Evolutionary conservation across 2,329 filamentous ascomycete species (phyloP).

Genomic region (Curvularia lunata): DNA sequence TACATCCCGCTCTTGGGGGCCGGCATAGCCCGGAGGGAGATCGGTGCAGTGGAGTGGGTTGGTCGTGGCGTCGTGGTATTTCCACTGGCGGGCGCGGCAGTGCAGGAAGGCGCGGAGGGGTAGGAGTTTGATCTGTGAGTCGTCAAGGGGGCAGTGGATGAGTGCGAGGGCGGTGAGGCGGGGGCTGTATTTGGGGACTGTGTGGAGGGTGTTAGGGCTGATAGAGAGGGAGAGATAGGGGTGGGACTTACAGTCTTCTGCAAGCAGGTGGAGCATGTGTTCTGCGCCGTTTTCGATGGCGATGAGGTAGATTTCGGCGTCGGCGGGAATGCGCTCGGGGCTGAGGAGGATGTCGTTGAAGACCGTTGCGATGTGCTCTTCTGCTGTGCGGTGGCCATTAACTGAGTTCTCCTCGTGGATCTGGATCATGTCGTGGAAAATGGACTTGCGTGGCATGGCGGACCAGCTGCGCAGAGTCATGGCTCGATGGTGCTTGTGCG

Average conservation of each 20-base stretch:
- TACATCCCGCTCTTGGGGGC: not conserved
- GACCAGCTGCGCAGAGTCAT: constrained; percentile 66
- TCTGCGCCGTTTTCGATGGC: constrained; percentile 72
- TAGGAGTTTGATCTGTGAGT: constrained; percentile 32
- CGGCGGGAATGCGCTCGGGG: constrained; percentile 51
- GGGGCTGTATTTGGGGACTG: constrained; percentile 35
- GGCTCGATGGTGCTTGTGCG: constrained; percentile 65
- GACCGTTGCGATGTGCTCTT: constrained; percentile 69
- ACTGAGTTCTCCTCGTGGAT: constrained; percentile 68
- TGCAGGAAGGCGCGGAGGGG: constrained; percentile 39
- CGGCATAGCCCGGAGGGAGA: constrained; percentile 29
- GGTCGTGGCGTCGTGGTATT: constrained; percentile 20
- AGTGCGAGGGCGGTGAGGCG: constrained; percentile 44
- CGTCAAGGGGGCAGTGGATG: constrained; percentile 30
- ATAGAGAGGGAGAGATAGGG: not conserved
- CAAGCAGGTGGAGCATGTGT: constrained; percentile 64
- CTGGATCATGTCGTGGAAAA: constrained; percentile 61
- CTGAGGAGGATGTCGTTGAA: constrained; percentile 68
- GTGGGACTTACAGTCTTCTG: constrained; percentile 57
- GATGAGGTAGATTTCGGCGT: constrained; percentile 71
- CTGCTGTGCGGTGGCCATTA: constrained; percentile 61
- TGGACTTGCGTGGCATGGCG: constrained; percentile 65
- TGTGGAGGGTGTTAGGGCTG: not conserved
- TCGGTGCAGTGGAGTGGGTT: constrained; percentile 31
- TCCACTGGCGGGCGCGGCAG: constrained; percentile 45